A percentile compares a stretch with the other conserved stretches of the same genome.
phyloP scores from a whole-genome alignment of 2,329 filamentous ascomycete species.

The Emmonsia crescens region DNA sequence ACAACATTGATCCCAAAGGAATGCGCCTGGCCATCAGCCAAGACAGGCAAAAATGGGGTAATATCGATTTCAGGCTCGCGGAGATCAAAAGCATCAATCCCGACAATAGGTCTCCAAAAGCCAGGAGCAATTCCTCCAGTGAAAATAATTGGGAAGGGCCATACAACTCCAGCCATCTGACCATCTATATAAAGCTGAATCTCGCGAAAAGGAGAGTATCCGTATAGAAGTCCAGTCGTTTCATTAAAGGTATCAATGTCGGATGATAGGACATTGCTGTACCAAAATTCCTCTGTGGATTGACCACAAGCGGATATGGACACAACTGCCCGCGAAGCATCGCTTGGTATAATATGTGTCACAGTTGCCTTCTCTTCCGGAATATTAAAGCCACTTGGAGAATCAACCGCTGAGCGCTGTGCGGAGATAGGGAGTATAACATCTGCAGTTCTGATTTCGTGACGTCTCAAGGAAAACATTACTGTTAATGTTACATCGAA shows the following conservation, averaged over 20 bases:
- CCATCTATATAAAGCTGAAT: constrained; percentile 67
- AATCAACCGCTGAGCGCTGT: constrained; percentile 27
- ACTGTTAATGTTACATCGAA: constrained; percentile 67
- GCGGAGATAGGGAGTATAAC: constrained; percentile 52
- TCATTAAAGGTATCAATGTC: constrained; percentile 49
- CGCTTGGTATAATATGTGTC: constrained; percentile 52
- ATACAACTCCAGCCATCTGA: constrained; percentile 59
- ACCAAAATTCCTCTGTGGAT: constrained; percentile 73
- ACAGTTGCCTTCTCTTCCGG: constrained; percentile 52
- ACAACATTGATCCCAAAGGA: constrained; percentile 57
- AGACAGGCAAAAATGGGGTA: constrained; percentile 59
- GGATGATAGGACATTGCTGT: constrained; percentile 60
- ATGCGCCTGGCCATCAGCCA: constrained; percentile 56
- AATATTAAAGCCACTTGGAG: constrained; percentile 56
- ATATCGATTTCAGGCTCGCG: constrained; percentile 74
- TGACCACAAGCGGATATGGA: constrained; percentile 71
- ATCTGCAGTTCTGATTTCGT: constrained; percentile 42
- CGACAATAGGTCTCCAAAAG: constrained; percentile 68
- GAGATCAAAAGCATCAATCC: constrained; percentile 68
- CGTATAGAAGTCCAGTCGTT: constrained; percentile 49
- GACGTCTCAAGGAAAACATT: constrained; percentile 51
- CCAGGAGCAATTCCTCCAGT: constrained; percentile 69
- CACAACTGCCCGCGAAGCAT: constrained; percentile 59
- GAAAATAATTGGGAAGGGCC: constrained; percentile 75
- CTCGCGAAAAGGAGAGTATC: constrained; percentile 65